Percentiles rank a stretch among this genome's conserved stretches.
phyloP scores from a whole-genome alignment of 257 asterid genomes.

The Nemophila menziesii region DNA sequence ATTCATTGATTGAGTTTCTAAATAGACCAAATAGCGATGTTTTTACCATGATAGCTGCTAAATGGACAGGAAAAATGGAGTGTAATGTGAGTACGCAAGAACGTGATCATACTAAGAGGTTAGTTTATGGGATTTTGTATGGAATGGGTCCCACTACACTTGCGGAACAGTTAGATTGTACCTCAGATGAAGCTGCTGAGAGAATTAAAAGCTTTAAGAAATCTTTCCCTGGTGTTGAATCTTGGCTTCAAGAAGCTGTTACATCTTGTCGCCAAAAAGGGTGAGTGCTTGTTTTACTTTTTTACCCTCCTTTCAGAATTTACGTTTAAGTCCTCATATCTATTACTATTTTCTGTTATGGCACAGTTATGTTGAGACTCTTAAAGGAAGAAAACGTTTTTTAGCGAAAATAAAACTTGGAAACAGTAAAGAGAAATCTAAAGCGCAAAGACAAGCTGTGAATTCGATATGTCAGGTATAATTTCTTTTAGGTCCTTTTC shows the following conservation, averaged over 20 bases:
- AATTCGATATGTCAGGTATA: slow-evolving; percentile 93
- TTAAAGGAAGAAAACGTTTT: slow-evolving; percentile 83
- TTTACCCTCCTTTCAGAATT: not conserved
- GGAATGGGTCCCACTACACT: slow-evolving; percentile 82
- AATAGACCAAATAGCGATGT: slow-evolving; percentile 58
- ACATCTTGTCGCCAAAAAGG: slow-evolving; percentile 66
- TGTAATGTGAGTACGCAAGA: slow-evolving; percentile 60
- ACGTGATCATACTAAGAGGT: slow-evolving; percentile 78
- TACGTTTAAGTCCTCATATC: not conserved
- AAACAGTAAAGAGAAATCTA: slow-evolving; percentile 67
- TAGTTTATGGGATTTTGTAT: slow-evolving; percentile 82
- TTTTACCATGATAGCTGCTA: slow-evolving; percentile 86
- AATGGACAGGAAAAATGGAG: slow-evolving; percentile 65
- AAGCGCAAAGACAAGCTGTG: slow-evolving; percentile 98
- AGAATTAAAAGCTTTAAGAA: slow-evolving; percentile 66
- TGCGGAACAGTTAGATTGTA: slow-evolving; percentile 81
- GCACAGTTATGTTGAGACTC: slow-evolving; percentile 74
- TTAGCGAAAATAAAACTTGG: slow-evolving; percentile 82
- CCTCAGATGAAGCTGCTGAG: slow-evolving; percentile 63
- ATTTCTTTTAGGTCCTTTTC: slow-evolving; percentile 8
- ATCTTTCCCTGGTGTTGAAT: slow-evolving; percentile 80
- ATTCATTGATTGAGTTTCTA: slow-evolving; percentile 55
- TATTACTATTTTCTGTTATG: slow-evolving; percentile 4
- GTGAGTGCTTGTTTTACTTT: slow-evolving; percentile 26
- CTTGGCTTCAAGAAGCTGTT: slow-evolving; percentile 91